A percentile compares a stretch with the other conserved stretches of the same genome.
Conservation (phyloP, 2,329 filamentous ascomycete species). For the Neoscytalidium dimidiatum region DNA sequence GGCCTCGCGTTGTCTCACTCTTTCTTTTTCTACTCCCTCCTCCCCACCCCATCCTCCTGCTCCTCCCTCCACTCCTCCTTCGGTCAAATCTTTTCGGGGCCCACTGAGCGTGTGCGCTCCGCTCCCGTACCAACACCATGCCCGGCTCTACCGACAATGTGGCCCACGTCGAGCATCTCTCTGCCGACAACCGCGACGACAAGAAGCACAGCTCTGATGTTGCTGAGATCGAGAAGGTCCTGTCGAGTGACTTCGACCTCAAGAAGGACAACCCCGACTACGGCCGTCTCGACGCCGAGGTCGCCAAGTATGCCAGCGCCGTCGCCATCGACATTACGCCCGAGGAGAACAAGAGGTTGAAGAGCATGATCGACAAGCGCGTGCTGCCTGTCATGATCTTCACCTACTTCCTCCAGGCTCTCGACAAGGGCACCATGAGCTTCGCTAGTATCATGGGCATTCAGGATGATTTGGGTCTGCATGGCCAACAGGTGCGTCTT, state of each 20-base stretch:
- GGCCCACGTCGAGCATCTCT: neutral
- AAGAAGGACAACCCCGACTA: slow-evolving; percentile 59
- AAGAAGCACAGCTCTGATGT: slow-evolving; percentile 39
- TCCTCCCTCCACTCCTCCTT: neutral
- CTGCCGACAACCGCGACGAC: slow-evolving; percentile 5
- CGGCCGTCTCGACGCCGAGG: slow-evolving; percentile 66
- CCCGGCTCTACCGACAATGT: neutral
- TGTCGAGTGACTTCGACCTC: slow-evolving; percentile 45
- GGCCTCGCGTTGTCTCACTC: neutral
- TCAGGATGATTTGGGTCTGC: slow-evolving; percentile 59
- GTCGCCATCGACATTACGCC: slow-evolving; percentile 58
- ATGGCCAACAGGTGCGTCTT: slow-evolving; percentile 51
- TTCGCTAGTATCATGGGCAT: slow-evolving; percentile 67
- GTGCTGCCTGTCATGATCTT: slow-evolving; percentile 58
- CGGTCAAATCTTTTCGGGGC: neutral
- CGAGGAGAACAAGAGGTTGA: slow-evolving; percentile 60
- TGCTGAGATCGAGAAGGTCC: slow-evolving; percentile 51
- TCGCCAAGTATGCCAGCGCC: slow-evolving; percentile 67
- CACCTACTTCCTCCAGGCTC: slow-evolving; percentile 64
- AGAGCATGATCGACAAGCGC: slow-evolving; percentile 53
- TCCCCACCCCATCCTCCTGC: neutral
- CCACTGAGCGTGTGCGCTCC: neutral
- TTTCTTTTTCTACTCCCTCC: neutral
- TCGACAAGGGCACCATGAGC: slow-evolving; percentile 63
- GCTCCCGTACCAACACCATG: neutral